phyloP scores from a whole-genome alignment of 495 filamentous ascomycete species.

The Daldinia concentrica region DNA sequence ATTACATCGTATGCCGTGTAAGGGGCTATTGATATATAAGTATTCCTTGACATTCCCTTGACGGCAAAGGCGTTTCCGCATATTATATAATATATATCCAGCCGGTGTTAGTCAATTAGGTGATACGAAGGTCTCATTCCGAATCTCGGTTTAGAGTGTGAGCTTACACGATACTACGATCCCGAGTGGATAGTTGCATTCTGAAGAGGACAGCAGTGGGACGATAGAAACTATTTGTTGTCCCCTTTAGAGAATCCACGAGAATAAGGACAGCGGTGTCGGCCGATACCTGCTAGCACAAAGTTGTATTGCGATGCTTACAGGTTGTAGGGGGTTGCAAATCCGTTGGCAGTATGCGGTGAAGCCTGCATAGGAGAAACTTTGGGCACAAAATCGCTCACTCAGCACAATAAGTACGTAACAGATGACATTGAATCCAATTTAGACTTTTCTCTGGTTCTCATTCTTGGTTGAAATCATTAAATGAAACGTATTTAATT shows the following conservation, averaged over 20 bases:
- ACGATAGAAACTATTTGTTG: neutral
- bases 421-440: neutral
- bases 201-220: neutral
- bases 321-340: neutral
- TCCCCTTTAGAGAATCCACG: neutral
- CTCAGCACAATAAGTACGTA: neutral
- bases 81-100: neutral
- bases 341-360: slow-evolving; percentile 5
- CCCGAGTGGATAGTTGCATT: neutral
- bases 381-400: slow-evolving; percentile 7
- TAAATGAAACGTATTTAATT: slow-evolving; percentile 37
- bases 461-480: slow-evolving; percentile 9
- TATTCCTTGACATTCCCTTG: neutral
- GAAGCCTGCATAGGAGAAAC: neutral
- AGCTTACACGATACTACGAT: neutral
- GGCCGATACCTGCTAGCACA: neutral
- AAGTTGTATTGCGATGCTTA: neutral
- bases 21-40: slow-evolving; percentile 1
- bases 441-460: neutral
- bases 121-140: slow-evolving; percentile 2
- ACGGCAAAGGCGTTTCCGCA: neutral
- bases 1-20: neutral
- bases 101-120: neutral
- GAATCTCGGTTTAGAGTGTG: neutral
- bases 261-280: neutral